Percentiles rank a stretch among this genome's conserved stretches.
Evolutionary conservation across 805 yeast species (phyloP).

Genomic region (Dipodascus geniculatus): DNA sequence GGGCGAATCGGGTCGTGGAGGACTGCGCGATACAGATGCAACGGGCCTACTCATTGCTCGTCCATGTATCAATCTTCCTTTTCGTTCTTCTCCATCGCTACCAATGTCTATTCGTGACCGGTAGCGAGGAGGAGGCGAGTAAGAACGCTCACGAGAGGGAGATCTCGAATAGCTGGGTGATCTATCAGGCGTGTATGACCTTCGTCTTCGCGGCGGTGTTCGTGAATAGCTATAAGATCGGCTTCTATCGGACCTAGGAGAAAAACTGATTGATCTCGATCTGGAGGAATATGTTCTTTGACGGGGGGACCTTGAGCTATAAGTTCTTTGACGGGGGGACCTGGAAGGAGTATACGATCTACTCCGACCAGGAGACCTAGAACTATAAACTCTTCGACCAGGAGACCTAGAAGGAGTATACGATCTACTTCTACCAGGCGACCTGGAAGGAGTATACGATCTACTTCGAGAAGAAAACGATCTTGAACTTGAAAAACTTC

Average conservation of each 20-base stretch:
- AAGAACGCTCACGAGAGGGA: slow-evolving; percentile 6
- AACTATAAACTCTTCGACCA: slow-evolving; percentile 7
- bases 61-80: neutral
- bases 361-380: slow-evolving; percentile 16
- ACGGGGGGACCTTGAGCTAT: slow-evolving; percentile 18
- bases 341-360: neutral
- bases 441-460: neutral
- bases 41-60: neutral
- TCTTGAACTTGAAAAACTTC: neutral
- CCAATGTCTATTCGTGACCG: neutral
- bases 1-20: no score
- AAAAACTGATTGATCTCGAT: no score
- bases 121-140: slow-evolving; percentile 1
- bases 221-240: neutral
- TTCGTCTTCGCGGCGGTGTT: no score
- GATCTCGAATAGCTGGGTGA: slow-evolving; percentile 12
- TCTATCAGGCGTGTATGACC: slow-evolving; percentile 4
- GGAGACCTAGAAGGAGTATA: slow-evolving; percentile 8
- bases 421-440: slow-evolving; percentile 3
- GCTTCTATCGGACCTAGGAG: neutral
- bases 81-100: neutral
- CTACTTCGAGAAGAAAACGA: neutral
- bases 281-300: no score
- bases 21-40: no score
- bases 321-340: slow-evolving; percentile 1